Evolutionary conservation across 495 filamentous ascomycete species (phyloP).

Genomic region (Penicillium pulvis): DNA sequence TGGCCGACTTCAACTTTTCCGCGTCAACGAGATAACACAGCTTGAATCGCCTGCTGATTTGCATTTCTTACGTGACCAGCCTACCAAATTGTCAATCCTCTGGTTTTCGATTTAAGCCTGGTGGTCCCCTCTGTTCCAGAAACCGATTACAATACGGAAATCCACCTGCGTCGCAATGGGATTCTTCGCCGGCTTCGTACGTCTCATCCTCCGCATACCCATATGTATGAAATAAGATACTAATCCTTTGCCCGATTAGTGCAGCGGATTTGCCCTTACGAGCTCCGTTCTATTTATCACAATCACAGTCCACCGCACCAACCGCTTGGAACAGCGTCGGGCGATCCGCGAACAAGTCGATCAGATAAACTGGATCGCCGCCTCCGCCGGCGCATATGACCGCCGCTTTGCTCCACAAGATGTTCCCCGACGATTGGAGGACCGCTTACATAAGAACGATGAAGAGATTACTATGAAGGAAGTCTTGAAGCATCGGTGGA

Average conservation of each 20-base stretch:
- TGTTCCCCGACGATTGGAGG: constrained; percentile 32
- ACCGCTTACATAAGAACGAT: constrained; percentile 14
- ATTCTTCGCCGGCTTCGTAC: constrained; percentile 81
- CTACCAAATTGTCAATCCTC: neutral
- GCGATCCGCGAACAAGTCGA: constrained; percentile 71
- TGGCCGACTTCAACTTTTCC: constrained; percentile 26
- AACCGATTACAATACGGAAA: neutral
- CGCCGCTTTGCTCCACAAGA: constrained; percentile 38
- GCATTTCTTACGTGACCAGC: neutral
- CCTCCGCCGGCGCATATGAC: constrained; percentile 49
- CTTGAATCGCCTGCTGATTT: neutral
- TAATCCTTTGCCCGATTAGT: constrained; percentile 27
- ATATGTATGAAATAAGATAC: neutral
- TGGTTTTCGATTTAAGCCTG: neutral
- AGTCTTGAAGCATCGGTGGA: constrained; percentile 77
- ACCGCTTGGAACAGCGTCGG: constrained; percentile 67
- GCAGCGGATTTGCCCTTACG: constrained; percentile 85
- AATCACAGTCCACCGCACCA: constrained; percentile 70
- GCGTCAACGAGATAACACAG: neutral
- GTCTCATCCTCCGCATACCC: constrained; percentile 28
- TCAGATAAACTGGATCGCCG: constrained; percentile 57
- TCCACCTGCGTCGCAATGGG: constrained; percentile 54
- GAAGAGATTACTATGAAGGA: constrained; percentile 57
- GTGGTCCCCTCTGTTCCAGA: neutral
- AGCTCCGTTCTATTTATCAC: constrained; percentile 80